Evolutionary conservation across 164 flowering plant genomes (phyloP), one percentile per base, ranked within the genome.

Genomic region (Chimonanthus salicifolius): DNA sequence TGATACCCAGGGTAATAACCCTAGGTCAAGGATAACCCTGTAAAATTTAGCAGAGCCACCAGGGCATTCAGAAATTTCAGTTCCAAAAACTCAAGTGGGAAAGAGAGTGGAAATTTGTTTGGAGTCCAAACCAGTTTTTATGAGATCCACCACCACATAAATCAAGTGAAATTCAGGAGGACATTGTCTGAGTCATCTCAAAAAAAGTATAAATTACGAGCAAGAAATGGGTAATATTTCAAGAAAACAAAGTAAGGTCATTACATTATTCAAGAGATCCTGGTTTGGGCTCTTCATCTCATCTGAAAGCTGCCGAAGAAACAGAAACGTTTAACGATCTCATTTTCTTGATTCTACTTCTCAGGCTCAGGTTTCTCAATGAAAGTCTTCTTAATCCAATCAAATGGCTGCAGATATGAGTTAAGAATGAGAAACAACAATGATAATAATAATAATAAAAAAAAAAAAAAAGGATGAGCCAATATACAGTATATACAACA

Each of bases 391-490:
- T 71, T 71, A 51, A 71, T 46, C 73, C 73, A 71, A 71, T 62
- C 73, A 46, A 71, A 71, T 44, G 73, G 73, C 73, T 71, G 73
- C 73, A 71, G 62, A 71, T 33, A 45, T 6, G 62, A 58, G 20
- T 9, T n/a, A 4, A 44, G 62, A 71, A 58, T 60, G 47, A 71
- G 58, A 9, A 33, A 9, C 51, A 44, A 16, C 15, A 9, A 62
- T 4, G 9, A 15, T 13, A 2, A 5, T 3, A 20, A 58, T 21
- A 4, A 20, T 21, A 33, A 54, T 43, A 58, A 44, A 46, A 18
- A 33, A 15, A 18, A 33, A 15, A 51, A 58, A 47, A 7, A 44
- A 70, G 11, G 21, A 70, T 9, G 5, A 8, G 15, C 3, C 5
- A 70, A 33, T 51, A 33, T 44, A 33, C 11, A 15, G 49, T 15